Percentiles rank a stretch among this genome's conserved stretches.
Evolutionary conservation across 345 rosid genomes (phyloP).

Genomic region (Mangifera indica): DNA sequence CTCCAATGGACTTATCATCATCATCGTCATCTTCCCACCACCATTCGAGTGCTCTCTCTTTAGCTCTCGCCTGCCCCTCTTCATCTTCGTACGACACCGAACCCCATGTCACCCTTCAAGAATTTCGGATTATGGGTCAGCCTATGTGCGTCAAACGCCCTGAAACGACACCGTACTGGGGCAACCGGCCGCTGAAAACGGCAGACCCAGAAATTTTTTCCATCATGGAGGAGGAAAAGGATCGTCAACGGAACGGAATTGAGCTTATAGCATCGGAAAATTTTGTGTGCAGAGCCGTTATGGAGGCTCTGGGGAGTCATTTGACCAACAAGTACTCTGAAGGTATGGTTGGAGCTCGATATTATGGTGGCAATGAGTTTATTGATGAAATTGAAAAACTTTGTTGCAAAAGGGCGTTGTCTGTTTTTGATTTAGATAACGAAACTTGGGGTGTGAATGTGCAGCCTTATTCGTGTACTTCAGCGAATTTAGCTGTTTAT

Average conservation of each 20-base stretch:
- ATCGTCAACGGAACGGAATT: constrained; percentile 57
- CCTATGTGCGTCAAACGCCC: constrained; percentile 52
- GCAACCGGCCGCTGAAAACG: constrained; percentile 45
- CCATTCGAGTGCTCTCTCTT: neutral
- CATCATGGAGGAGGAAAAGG: constrained; percentile 65
- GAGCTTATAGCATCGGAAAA: constrained; percentile 84
- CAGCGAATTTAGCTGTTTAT: constrained; percentile 72
- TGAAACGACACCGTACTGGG: constrained; percentile 41
- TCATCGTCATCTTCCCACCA: neutral
- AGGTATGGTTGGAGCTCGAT: constrained; percentile 71
- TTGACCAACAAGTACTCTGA: constrained; percentile 79
- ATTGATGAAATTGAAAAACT: constrained; percentile 74
- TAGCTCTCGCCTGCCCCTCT: neutral
- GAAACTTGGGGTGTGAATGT: constrained; percentile 79
- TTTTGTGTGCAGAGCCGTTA: constrained; percentile 67
- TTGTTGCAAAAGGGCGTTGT: constrained; percentile 64
- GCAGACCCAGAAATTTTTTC: constrained; percentile 61
- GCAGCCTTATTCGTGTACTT: constrained; percentile 82
- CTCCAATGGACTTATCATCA: neutral
- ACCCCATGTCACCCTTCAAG: constrained; percentile 41
- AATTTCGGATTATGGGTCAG: constrained; percentile 68
- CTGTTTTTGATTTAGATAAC: constrained; percentile 54
- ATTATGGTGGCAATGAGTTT: constrained; percentile 68
- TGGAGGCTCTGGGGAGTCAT: constrained; percentile 79
- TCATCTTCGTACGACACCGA: constrained; percentile 10